A percentile compares a stretch with the other conserved stretches of the same genome.
Evolutionary conservation across 306 rosid species (phyloP).

Genomic region (Prunus padus): DNA sequence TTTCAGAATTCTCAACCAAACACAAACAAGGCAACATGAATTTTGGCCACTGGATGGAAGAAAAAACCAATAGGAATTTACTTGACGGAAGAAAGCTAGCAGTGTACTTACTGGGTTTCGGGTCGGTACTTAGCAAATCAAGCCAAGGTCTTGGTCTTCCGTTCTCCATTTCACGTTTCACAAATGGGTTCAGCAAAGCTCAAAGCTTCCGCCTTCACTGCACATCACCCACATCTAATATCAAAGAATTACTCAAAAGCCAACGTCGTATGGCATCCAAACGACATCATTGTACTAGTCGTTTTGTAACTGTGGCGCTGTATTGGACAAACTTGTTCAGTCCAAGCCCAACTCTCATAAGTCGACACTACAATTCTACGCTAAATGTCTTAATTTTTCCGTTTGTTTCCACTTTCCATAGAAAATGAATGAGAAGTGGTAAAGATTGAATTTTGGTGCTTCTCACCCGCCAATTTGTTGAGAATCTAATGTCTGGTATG

Average conservation of each 20-base stretch:
- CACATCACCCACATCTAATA: not conserved
- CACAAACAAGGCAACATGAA: not conserved
- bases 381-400: not conserved
- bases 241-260: not conserved
- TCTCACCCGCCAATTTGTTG: not conserved
- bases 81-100: not conserved
- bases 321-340: not conserved
- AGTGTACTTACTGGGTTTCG: not conserved
- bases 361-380: not conserved
- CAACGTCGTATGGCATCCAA: not conserved
- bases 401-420: not conserved
- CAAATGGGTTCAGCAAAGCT: not conserved
- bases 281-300: not conserved
- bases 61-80: not conserved
- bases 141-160: conserved; percentile 5
- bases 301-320: not conserved
- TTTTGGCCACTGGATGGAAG: not conserved
- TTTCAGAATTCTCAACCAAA: conserved; percentile 7
- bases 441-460: not conserved
- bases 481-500: not conserved
- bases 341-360: not conserved
- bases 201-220: not conserved
- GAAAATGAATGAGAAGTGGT: not conserved
- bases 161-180: not conserved
- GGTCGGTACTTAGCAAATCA: not conserved